Base-by-base conservation (phyloP, 352 stramenopile genomes). In the Pythium dissimile region DNA sequence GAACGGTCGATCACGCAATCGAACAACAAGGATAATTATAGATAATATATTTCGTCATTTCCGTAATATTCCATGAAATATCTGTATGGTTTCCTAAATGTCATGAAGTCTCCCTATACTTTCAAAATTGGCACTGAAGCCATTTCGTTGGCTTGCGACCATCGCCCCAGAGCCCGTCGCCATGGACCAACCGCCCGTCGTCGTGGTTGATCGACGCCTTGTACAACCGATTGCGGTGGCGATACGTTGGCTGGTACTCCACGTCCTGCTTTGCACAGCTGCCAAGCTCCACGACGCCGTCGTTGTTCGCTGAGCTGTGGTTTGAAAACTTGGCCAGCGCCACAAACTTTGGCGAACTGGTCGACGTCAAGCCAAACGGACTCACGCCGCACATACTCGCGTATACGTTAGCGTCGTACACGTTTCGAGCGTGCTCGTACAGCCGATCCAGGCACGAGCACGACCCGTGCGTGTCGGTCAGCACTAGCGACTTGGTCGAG, bases 381-480 rank as follows among this genome's bases (percentile, higher is more conserved):
- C 60, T 77, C 35, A 73, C 65, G 31, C 73, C 73, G 21, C 73
- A 82, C 10, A 83, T 38, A 45, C 53, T 62, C 3, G 62, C 60
- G 34, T 54, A 64, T 11, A 64, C 68, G n/a, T 60, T 59, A 2
- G 26, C 32, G 0, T 31, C 41, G 43, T 70, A 75, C 13, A 54
- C 41, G 1, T 13, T 21, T 4, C 50, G 28, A 12, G 65, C 59
- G 3, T 50, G 38, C 3, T 21, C 45, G 59, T 73, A 83, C 9
- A 74, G n/a, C 18, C 2, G 42, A 16, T 71, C 54, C 12, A 79
- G 62, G 24, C 47, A 59, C 5, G 15, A 20, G 5, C 28, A 35
- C 2, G 64, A 55, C 0, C 37, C 53, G 1, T 44, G 32, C 9
- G 61, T 48, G 41, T 54, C 50, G 9, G 54, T 51, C 18, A 56